These are phyloP conservation scores for Cutaneotrichosporon cutaneum DNA, from an alignment of 1,284 basidiomycete genomes.

Conservation along the genomic window DNA sequence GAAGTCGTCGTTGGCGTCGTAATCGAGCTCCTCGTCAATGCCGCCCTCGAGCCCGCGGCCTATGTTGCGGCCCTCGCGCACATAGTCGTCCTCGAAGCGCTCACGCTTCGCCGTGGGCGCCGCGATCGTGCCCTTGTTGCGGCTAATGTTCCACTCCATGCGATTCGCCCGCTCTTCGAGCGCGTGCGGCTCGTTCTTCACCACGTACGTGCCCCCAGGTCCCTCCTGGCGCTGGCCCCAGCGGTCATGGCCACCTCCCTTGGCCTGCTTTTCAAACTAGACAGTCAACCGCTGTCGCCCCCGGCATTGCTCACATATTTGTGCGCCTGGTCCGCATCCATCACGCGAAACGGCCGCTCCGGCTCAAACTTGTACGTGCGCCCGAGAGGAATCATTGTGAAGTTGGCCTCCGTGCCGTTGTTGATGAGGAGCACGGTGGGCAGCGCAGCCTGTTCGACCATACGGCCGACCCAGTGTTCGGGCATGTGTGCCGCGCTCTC, in stretches of 20 bases:
- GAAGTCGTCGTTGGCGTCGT: constrained; percentile 47
- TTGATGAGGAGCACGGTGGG: constrained; percentile 44
- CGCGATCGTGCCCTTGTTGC: constrained; percentile 23
- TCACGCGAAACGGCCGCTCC: constrained; percentile 44
- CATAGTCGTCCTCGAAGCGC: constrained; percentile 34
- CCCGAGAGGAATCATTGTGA: constrained; percentile 45
- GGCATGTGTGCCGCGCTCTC: constrained; percentile 21
- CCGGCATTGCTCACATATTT: constrained; percentile 34
- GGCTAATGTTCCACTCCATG: constrained; percentile 34
- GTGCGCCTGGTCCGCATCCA: constrained; percentile 47
- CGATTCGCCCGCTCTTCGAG: constrained; percentile 30
- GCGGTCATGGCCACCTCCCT: constrained; percentile 43
- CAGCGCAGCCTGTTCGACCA: constrained; percentile 34
- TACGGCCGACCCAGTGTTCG: constrained; percentile 48
- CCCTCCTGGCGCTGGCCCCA: constrained; percentile 40
- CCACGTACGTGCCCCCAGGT: constrained; percentile 5
- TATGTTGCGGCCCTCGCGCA: constrained; percentile 36
- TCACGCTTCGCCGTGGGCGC: constrained; percentile 4
- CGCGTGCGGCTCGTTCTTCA: constrained; percentile 16
- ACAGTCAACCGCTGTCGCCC: constrained; percentile 5
- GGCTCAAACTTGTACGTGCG: constrained; percentile 47
- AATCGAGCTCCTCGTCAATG: constrained; percentile 48
- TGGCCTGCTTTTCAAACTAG: constrained; percentile 47
- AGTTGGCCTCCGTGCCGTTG: constrained; percentile 37
- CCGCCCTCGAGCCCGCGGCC: constrained; percentile 47